Evolutionary conservation across 257 asterid species (phyloP), one percentile per base, ranked within the genome.

Genomic region (Plectranthus barbatus): DNA sequence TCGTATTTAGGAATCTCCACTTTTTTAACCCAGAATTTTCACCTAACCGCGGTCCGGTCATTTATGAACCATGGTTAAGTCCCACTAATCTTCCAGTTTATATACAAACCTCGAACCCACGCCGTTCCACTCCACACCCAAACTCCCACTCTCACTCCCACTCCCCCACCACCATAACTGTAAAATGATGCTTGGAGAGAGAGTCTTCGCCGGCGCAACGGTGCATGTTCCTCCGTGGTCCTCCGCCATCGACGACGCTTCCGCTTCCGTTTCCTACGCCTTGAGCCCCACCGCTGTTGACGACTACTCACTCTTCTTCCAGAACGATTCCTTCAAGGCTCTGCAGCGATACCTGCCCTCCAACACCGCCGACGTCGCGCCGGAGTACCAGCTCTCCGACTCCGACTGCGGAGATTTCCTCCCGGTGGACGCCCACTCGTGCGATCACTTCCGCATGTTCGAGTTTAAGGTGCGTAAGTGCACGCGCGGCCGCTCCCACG

Each of bases 391-490:
- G 59, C 14, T 39, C 4, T n/a, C 70, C 6, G 90, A 74, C 69
- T 60, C 74, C 0, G 90, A 48, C 57, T 61, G 70, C 51, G 69
- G 73, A 6, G 68, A 78, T 14, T 83, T 78, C 65, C 63, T 78
- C 36, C 86, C 88, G 0, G 95, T 83, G 18, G 97, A 83, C 70
- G 86, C 87, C 3, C 87, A 81, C 79, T 67, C 94, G 0, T 90
- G 91, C 76, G 97, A 90, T 73, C 71, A 90, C 13, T 90, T 90
- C 80, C 86, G 95, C 34, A 90, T 87, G 90, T 90, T 61, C 73
- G 94, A 84, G 63, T 90, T 90, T 56, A 90, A 90, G 74, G 95
- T 90, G 9, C 74, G 76, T 44, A 84, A 76, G 76, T 90, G 97
- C 72, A 47, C 84, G 42, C 86, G 92, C 40, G 90, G 87, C 24